Evolutionary conservation across 352 stramenopile genomes (phyloP).

Genomic region (Lagenidium giganteum): DNA sequence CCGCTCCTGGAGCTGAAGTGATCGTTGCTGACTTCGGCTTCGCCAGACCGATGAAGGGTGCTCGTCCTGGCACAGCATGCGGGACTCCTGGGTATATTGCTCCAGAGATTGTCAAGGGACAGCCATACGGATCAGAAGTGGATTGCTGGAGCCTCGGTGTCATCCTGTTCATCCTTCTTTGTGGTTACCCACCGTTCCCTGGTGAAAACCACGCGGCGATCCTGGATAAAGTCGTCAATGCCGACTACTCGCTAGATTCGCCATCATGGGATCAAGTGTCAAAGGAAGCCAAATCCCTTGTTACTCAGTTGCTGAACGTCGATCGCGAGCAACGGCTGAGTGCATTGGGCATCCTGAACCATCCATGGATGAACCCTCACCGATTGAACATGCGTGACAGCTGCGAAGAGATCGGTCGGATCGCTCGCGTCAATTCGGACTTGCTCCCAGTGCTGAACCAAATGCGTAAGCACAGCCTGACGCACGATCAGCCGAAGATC

Average conservation of each 20-base stretch:
- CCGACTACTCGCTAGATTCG: constrained; percentile 88
- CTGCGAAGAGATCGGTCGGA: constrained; percentile 19
- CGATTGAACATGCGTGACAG: constrained; percentile 12
- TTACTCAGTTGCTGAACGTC: constrained; percentile 89
- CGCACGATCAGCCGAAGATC: constrained; percentile 62
- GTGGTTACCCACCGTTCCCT: constrained; percentile 87
- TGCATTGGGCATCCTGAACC: constrained; percentile 55
- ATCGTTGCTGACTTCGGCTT: constrained; percentile 91
- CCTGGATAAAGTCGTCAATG: constrained; percentile 67
- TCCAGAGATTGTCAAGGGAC: constrained; percentile 88
- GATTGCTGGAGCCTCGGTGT: constrained; percentile 95
- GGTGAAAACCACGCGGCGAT: constrained; percentile 69
- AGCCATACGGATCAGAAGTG: constrained; percentile 84
- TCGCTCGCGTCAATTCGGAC: constrained; percentile 41
- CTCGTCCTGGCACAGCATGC: constrained; percentile 56
- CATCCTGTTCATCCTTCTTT: constrained; percentile 93
- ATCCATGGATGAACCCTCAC: constrained; percentile 76
- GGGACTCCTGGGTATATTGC: constrained; percentile 91
- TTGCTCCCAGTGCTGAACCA: constrained; percentile 60
- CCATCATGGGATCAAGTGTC: constrained; percentile 95
- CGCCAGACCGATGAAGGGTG: constrained; percentile 54
- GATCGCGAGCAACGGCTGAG: constrained; percentile 75
- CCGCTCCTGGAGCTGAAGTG: constrained; percentile 58
- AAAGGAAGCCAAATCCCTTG: constrained; percentile 92
- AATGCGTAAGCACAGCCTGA: constrained; percentile 74